These are phyloP conservation scores for Podaxis carcinomalis DNA, from an alignment of 768 basidiomycete species.

Conservation along the genomic window DNA sequence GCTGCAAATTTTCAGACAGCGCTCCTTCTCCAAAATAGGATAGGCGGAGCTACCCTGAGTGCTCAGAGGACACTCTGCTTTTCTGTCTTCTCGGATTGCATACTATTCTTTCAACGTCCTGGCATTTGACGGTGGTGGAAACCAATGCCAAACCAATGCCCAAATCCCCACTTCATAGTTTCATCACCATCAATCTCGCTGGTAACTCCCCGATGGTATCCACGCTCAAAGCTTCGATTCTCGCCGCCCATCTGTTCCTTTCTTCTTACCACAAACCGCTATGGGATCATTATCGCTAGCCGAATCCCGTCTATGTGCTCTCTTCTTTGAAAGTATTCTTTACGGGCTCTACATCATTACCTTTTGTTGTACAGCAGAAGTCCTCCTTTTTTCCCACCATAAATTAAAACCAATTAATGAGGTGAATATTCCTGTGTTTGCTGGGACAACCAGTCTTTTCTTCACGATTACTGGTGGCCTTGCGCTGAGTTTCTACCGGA, in stretches of 20 bases:
- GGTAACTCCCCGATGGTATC: not conserved
- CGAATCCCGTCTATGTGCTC: slow-evolving; percentile 6
- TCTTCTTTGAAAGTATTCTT: slow-evolving; percentile 3
- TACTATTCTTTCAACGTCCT: not conserved
- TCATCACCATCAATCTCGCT: not conserved
- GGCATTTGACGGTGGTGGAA: not conserved
- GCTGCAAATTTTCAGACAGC: too few relatives aligned
- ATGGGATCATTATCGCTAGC: slow-evolving; percentile 2
- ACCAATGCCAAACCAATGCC: not conserved
- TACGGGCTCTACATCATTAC: slow-evolving; percentile 8
- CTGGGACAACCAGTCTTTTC: slow-evolving; percentile 4
- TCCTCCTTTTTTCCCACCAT: not conserved
- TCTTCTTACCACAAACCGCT: not conserved
- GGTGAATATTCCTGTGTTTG: slow-evolving; percentile 1
- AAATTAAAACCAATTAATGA: not conserved
- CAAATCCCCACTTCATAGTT: not conserved
- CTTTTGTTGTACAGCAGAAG: not conserved
- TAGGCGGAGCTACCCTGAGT: too few relatives aligned
- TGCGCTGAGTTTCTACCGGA: slow-evolving; percentile 3
- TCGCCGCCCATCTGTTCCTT: not conserved
- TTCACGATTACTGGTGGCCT: not conserved
- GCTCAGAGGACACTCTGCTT: too few relatives aligned
- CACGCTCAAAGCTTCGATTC: not conserved
- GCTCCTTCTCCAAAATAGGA: too few relatives aligned
- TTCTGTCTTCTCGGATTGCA: too few relatives aligned